Evolutionary conservation across 2,329 filamentous ascomycete genomes (phyloP).

Genomic region (Pleomassaria siparia): DNA sequence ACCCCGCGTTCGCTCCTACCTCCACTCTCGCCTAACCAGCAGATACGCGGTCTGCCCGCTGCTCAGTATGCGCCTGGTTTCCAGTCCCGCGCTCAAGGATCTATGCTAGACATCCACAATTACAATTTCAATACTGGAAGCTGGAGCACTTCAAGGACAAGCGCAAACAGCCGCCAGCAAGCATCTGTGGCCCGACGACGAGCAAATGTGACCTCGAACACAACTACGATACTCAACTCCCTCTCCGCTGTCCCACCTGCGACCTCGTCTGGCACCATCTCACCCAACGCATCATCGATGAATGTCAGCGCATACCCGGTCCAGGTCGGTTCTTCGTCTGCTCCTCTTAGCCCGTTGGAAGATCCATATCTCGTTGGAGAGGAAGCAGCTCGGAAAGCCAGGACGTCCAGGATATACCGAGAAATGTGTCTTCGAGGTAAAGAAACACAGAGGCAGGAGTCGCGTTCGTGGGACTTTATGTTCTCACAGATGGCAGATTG

Average conservation of each 20-base stretch:
- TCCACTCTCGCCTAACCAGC: constrained; percentile 13
- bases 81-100: constrained; percentile 17
- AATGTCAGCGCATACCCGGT: constrained; percentile 19
- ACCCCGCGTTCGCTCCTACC: constrained; percentile 18
- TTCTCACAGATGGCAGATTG: constrained; percentile 47
- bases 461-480: constrained; percentile 46
- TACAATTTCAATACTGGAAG: constrained; percentile 57
- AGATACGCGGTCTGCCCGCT: constrained; percentile 21
- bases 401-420: constrained; percentile 56
- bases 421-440: constrained; percentile 46
- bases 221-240: constrained; percentile 20
- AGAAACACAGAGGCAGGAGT: constrained; percentile 34
- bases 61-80: constrained; percentile 31
- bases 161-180: constrained; percentile 62
- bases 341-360: constrained; percentile 57
- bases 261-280: constrained; percentile 1
- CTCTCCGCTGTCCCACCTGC: constrained; percentile 15
- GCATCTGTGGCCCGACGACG: constrained; percentile 65
- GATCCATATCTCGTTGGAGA: constrained; percentile 70
- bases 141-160: constrained; percentile 59
- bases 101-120: constrained; percentile 16
- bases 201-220: constrained; percentile 41
- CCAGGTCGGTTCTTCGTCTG: constrained; percentile 11
- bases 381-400: constrained; percentile 60
- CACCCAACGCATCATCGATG: constrained; percentile 12